Evolutionary conservation across 1,284 basidiomycete genomes (phyloP).

Genomic region (Exobasidium cylindrosporum): DNA sequence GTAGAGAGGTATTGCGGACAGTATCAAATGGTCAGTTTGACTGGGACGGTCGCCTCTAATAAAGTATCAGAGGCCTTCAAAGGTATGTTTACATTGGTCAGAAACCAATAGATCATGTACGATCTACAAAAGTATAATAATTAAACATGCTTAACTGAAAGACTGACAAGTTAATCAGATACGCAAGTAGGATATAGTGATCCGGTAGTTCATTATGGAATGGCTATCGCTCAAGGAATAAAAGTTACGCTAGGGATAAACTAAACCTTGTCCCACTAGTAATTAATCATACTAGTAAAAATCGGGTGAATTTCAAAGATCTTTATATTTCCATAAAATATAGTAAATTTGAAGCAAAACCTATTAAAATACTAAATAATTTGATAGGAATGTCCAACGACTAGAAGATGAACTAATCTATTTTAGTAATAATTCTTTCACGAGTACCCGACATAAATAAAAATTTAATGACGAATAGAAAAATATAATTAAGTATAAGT

Average conservation of each 20-base stretch:
- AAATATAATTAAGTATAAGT: background rate
- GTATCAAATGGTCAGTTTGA: constrained; percentile 14
- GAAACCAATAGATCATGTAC: background rate
- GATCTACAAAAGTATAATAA: constrained; percentile 3
- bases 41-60: constrained; percentile 12
- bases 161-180: constrained; percentile 2
- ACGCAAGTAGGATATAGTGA: constrained; percentile 1
- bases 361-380: background rate
- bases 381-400: background rate
- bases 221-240: constrained; percentile 1
- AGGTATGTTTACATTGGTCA: constrained; percentile 16
- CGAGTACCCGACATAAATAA: background rate
- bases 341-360: background rate
- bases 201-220: constrained; percentile 1
- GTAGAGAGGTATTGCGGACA: constrained; percentile 3
- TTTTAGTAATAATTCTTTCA: background rate
- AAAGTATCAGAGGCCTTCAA: constrained; percentile 17
- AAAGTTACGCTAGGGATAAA: constrained; percentile 1
- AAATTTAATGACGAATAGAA: too few relatives aligned
- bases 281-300: background rate
- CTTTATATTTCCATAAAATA: background rate
- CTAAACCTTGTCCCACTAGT: background rate
- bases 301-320: background rate
- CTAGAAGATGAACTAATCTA: background rate
- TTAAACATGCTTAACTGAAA: constrained; percentile 13